A percentile compares a stretch with the other conserved stretches of the same genome.
These are phyloP conservation scores for Schoenoplectus tabernaemontani DNA, from an alignment of 202 grass and related monocot species.

Conservation along the genomic window DNA sequence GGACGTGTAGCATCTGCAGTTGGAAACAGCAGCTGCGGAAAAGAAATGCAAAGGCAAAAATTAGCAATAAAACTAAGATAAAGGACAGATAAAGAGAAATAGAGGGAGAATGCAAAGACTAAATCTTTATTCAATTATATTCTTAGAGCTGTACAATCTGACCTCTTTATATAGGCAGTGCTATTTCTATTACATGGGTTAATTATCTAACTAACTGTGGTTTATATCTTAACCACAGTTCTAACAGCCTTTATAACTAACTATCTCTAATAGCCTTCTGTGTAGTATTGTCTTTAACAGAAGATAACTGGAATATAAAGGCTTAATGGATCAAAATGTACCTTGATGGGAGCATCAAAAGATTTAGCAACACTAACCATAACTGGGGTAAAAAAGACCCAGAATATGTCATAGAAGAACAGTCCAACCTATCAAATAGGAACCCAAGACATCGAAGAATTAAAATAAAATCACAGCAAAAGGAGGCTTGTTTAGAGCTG, in stretches of 20 bases:
- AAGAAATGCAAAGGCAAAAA: neutral
- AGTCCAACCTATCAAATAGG: slow-evolving; percentile 56
- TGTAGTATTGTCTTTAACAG: too few relatives aligned
- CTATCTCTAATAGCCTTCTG: too few relatives aligned
- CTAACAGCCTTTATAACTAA: too few relatives aligned
- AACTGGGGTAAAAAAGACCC: slow-evolving; percentile 95
- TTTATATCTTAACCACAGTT: too few relatives aligned
- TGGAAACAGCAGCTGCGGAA: slow-evolving; percentile 79
- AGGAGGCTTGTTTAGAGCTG: neutral
- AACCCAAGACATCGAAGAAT: slow-evolving; percentile 7
- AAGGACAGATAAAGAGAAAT: too few relatives aligned
- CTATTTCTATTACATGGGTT: too few relatives aligned
- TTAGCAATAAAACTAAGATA: slow-evolving; percentile 3
- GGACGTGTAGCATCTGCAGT: slow-evolving; percentile 48
- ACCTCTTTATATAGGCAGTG: too few relatives aligned
- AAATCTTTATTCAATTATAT: too few relatives aligned
- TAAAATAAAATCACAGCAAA: slow-evolving; percentile 1
- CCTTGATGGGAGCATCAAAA: slow-evolving; percentile 97
- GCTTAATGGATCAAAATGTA: slow-evolving; percentile 8
- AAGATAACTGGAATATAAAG: neutral
- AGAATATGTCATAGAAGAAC: slow-evolving; percentile 93
- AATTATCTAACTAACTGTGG: too few relatives aligned
- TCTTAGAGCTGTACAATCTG: too few relatives aligned
- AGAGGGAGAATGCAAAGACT: too few relatives aligned
- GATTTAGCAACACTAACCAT: slow-evolving; percentile 95